phyloP scores from a whole-genome alignment of 306 rosid genomes.

The Elaeagnus macrophylla region DNA sequence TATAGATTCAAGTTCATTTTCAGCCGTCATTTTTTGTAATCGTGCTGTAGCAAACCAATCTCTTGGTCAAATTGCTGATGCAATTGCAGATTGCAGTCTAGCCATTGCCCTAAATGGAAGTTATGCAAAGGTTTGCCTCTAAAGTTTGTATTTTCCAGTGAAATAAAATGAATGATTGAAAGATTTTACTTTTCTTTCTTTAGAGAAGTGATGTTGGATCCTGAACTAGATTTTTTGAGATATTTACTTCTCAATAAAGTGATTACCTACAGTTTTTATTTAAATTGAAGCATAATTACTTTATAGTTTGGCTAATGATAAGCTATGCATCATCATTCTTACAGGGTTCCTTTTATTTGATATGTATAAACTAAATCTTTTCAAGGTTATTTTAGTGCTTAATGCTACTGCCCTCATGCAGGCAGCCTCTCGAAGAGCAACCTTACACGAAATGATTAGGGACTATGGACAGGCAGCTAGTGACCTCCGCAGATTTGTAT shows the following conservation, averaged over 20 bases:
- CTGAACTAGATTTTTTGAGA: too few species aligned
- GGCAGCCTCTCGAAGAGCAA: slow-evolving; percentile 93
- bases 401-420: slow-evolving; percentile 25
- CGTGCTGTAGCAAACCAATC: slow-evolving; percentile 96
- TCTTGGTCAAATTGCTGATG: slow-evolving; percentile 78
- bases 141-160: neutral
- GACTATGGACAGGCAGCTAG: slow-evolving; percentile 67
- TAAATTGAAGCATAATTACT: too few species aligned
- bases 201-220: too few species aligned
- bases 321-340: too few species aligned
- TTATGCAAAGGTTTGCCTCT: slow-evolving; percentile 67
- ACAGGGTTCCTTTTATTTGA: too few species aligned
- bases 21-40: slow-evolving; percentile 80
- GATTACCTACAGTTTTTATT: too few species aligned
- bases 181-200: too few species aligned
- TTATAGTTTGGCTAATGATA: too few species aligned
- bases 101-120: slow-evolving; percentile 80
- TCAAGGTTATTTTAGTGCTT: slow-evolving; percentile 9
- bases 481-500: slow-evolving; percentile 55
- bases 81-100: slow-evolving; percentile 85
- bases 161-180: neutral
- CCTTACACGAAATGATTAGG: slow-evolving; percentile 73
- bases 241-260: too few species aligned
- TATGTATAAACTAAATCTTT: neutral
- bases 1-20: slow-evolving; percentile 66